Conservation (phyloP, 2,329 filamentous ascomycete species). For the Plectosphaerella plurivora region DNA sequence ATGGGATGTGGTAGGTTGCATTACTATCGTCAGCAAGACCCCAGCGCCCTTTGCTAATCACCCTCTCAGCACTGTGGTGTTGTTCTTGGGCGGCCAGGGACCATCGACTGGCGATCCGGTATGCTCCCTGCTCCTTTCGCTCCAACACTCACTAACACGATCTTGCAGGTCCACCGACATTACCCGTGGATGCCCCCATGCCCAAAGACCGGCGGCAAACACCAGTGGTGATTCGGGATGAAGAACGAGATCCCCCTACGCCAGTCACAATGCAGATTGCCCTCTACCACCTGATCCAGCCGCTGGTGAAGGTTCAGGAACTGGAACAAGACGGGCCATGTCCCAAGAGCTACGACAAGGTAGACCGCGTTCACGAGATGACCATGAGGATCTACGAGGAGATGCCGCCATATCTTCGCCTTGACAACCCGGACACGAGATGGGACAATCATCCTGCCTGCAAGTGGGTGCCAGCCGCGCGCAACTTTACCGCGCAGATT, state of each 20-base stretch:
- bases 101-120: slow-evolving; percentile 42
- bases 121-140: not conserved
- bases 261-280: slow-evolving; percentile 50
- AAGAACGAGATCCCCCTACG: slow-evolving; percentile 48
- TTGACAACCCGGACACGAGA: slow-evolving; percentile 51
- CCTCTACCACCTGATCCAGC: slow-evolving; percentile 40
- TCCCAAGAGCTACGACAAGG: slow-evolving; percentile 47
- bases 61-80: slow-evolving; percentile 36
- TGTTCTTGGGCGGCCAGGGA: slow-evolving; percentile 51
- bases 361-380: slow-evolving; percentile 49
- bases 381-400: slow-evolving; percentile 42
- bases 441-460: slow-evolving; percentile 52
- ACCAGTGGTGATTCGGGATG: slow-evolving; percentile 41
- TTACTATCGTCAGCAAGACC: not conserved
- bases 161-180: slow-evolving; percentile 32
- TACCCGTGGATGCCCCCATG: slow-evolving; percentile 49
- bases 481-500: slow-evolving; percentile 40
- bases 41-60: not conserved
- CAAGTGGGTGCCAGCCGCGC: slow-evolving; percentile 44
- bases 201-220: slow-evolving; percentile 42
- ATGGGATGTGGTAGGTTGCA: slow-evolving; percentile 20
- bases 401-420: slow-evolving; percentile 48
- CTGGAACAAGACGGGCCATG: slow-evolving; percentile 53
- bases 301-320: slow-evolving; percentile 48
- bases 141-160: not conserved